Evolutionary conservation across 371 early-diverging fungal genomes (phyloP), one percentile per base, ranked within the genome.

Genomic region (Dentiscutata heterogama): DNA sequence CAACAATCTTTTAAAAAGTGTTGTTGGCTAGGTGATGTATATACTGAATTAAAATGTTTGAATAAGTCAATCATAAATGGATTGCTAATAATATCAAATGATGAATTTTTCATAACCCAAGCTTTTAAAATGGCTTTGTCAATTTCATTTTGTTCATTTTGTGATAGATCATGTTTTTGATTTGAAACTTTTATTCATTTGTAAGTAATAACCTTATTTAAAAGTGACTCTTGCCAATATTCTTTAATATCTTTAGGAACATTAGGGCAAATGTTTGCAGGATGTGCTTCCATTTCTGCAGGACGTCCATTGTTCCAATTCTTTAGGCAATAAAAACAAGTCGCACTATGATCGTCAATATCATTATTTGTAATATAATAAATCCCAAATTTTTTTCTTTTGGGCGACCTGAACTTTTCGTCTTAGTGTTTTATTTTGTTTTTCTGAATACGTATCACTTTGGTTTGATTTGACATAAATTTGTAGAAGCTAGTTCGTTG

Each of bases 301-400:
- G 51, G 51, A 46, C 25, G 46, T 42, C 70, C 25, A 51, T 16
- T 1, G 51, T 3, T 51, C 50, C 46, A 70, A 70, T 70, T 3
- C 22, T 46, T 70, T 70, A 50, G 22, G 42, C 70, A 70, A n/a
- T 46, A 70, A 70, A 46, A 10, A 11, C 70, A 70, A 46, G 70
- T 50, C 11, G 22, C 70, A 42, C 25, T 46, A 5, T 13, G 70
- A 46, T 70, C 25, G 46, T 46, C 10, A 39, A 20, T 22, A 70
- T 8, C 22, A 50, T 46, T 11, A 50, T 14, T n/a, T 39, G 70
- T 50, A 50, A 20, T 67, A 14, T 70, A 70, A 68, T 46, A 70
- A 70, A 42, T 42, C n/a, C 22, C 46, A 46, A 70, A 67, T 46
- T 70, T 11, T 70, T 20, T 25, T 70, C 70, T 50, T 50, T 70